Conservation (phyloP, 129 eudicot species). For the Arctium minus region DNA sequence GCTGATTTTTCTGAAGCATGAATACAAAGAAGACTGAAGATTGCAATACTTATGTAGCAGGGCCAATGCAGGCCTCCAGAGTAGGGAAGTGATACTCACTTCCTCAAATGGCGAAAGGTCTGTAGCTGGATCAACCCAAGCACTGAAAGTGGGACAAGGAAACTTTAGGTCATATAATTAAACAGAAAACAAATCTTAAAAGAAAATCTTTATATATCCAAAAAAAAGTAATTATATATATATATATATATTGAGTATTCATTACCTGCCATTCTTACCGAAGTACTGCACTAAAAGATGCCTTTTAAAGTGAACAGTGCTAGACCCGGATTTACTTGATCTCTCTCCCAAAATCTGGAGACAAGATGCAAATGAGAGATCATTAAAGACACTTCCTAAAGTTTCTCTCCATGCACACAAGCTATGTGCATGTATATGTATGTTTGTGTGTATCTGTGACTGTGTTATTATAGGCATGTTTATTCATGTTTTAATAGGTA, state of each 20-base stretch:
- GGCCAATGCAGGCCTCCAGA: too few relatives aligned
- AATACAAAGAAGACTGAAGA: not conserved
- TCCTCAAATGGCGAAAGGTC: constrained; percentile 39
- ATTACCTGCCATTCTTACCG: constrained; percentile 41
- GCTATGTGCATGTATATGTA: not conserved
- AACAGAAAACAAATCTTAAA: not conserved
- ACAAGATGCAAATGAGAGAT: not conserved
- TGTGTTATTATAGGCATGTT: not conserved
- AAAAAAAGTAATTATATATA: not conserved
- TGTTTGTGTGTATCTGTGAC: not conserved
- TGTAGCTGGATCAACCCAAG: constrained; percentile 37
- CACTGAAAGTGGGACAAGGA: constrained; percentile 15
- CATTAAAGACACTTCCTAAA: not conserved
- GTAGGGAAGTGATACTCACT: constrained; percentile 12
- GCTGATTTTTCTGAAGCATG: not conserved
- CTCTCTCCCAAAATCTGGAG: constrained; percentile 22
- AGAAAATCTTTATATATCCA: not conserved
- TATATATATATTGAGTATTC: not conserved
- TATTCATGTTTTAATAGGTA: not conserved
- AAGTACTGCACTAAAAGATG: constrained; percentile 29
- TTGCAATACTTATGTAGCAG: not conserved
- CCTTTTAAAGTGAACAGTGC: not conserved
- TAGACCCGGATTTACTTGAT: constrained; percentile 2
- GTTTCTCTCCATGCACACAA: constrained; percentile 1
- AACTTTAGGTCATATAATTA: not conserved